phyloP scores from a whole-genome alignment of 179 eudicot genomes.

The Silene vulgaris region DNA sequence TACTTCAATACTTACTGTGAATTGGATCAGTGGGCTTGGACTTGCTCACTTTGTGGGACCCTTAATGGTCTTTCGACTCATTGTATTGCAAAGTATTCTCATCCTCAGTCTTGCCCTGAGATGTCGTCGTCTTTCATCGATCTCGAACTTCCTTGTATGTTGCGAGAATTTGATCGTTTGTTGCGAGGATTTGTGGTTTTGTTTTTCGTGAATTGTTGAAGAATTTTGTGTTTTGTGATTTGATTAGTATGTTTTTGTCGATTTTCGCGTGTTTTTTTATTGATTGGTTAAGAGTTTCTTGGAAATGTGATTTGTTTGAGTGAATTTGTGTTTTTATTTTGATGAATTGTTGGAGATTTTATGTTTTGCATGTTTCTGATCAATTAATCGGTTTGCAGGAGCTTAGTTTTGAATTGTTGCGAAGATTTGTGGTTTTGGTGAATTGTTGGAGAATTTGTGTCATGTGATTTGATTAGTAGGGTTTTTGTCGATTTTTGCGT shows the following conservation, averaged over 20 bases:
- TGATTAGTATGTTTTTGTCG: not conserved
- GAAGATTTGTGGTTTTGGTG: not conserved
- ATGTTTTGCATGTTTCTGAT: not conserved
- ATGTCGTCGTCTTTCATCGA: slow-evolving; percentile 73
- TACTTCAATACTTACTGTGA: slow-evolving; percentile 88
- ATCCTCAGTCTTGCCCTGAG: slow-evolving; percentile 59
- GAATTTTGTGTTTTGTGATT: not conserved
- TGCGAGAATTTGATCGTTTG: not conserved
- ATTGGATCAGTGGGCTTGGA: slow-evolving; percentile 92
- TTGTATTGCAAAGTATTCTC: slow-evolving; percentile 58
- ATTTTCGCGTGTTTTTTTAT: slow-evolving; percentile 1
- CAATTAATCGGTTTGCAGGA: not conserved
- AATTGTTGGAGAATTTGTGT: not conserved
- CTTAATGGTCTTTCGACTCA: slow-evolving; percentile 62
- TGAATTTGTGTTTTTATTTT: too few species aligned
- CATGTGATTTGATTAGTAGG: not conserved
- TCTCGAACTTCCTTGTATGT: slow-evolving; percentile 71
- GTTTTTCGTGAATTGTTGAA: too few species aligned
- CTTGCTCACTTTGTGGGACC: slow-evolving; percentile 80
- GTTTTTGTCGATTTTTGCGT: not conserved
- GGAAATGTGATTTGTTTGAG: too few species aligned
- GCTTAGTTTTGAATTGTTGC: not conserved
- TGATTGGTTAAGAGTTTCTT: not conserved
- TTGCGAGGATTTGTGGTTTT: not conserved
- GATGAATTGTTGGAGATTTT: too few species aligned